phyloP scores from a whole-genome alignment of 163 green algal species.

The Trebouxia gelatinosa region DNA sequence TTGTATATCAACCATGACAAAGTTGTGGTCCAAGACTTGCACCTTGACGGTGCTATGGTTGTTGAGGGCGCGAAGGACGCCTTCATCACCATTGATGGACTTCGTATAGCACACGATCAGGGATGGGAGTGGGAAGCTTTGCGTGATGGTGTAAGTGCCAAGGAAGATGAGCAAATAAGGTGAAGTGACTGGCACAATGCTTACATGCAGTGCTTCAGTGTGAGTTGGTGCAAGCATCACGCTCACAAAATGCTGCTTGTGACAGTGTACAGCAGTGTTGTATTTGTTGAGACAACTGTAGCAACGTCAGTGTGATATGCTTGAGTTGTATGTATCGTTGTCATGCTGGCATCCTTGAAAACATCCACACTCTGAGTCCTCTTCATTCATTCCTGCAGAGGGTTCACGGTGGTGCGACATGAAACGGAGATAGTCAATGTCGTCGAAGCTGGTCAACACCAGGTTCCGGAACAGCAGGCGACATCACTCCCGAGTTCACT shows the following conservation, averaged over 20 bases:
- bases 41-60: constrained; percentile 58
- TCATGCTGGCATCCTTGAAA: not conserved
- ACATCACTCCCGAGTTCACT: not conserved
- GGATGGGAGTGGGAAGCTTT: constrained; percentile 81
- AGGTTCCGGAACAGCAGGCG: not conserved
- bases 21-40: constrained; percentile 41
- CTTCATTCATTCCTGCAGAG: not conserved
- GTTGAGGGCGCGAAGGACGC: constrained; percentile 51
- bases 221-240: not conserved
- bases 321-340: too few species aligned
- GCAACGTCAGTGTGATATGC: not conserved
- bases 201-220: not conserved
- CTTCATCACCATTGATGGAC: not conserved
- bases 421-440: constrained; percentile 22
- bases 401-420: constrained; percentile 24
- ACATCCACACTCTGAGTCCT: not conserved
- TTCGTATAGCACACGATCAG: constrained; percentile 62
- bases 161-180: constrained; percentile 71
- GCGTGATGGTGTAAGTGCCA: constrained; percentile 38
- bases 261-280: too few species aligned
- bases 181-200: not conserved
- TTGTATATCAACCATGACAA: constrained; percentile 11
- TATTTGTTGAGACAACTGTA: not conserved
- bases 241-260: too few species aligned
- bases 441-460: not conserved